phyloP scores from a whole-genome alignment of 352 stramenopile species.

The Pythium brassicae region DNA sequence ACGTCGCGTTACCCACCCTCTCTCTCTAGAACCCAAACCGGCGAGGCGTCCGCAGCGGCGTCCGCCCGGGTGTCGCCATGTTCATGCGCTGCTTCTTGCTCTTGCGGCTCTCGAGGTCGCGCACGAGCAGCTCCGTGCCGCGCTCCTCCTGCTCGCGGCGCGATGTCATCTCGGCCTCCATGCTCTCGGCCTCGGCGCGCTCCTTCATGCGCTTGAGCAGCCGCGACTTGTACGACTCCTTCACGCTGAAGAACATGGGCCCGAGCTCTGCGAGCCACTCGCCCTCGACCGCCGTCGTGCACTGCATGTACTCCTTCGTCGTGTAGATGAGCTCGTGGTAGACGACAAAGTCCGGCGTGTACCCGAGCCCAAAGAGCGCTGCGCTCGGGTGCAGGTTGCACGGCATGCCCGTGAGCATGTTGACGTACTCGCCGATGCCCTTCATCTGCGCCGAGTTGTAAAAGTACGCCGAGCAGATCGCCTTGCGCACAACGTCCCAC shows the following conservation, averaged over 20 bases:
- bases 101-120: slow-evolving; percentile 17
- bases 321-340: slow-evolving; percentile 99
- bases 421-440: slow-evolving; percentile 99
- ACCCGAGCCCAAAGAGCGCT: slow-evolving; percentile 97
- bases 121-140: slow-evolving; percentile 15
- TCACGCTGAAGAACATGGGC: slow-evolving; percentile 99
- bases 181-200: slow-evolving; percentile 55
- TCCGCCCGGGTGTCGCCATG: slow-evolving; percentile 56
- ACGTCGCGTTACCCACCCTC: not conserved
- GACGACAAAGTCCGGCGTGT: slow-evolving; percentile 99
- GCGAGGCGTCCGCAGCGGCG: slow-evolving; percentile 50
- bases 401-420: slow-evolving; percentile 98
- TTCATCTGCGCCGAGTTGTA: slow-evolving; percentile 99
- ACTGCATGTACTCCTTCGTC: slow-evolving; percentile 98
- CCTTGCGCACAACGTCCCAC: slow-evolving; percentile 98
- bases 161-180: slow-evolving; percentile 83
- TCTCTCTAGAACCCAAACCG: slow-evolving; percentile 43
- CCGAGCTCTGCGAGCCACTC: slow-evolving; percentile 99
- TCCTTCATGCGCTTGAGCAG: slow-evolving; percentile 89
- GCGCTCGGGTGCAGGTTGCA: slow-evolving; percentile 96
- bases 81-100: slow-evolving; percentile 63
- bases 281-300: slow-evolving; percentile 97
- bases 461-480: slow-evolving; percentile 99
- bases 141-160: slow-evolving; percentile 14
- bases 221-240: slow-evolving; percentile 94